Base-by-base conservation (phyloP, 768 basidiomycete species). In the Lactarius trivialis region DNA sequence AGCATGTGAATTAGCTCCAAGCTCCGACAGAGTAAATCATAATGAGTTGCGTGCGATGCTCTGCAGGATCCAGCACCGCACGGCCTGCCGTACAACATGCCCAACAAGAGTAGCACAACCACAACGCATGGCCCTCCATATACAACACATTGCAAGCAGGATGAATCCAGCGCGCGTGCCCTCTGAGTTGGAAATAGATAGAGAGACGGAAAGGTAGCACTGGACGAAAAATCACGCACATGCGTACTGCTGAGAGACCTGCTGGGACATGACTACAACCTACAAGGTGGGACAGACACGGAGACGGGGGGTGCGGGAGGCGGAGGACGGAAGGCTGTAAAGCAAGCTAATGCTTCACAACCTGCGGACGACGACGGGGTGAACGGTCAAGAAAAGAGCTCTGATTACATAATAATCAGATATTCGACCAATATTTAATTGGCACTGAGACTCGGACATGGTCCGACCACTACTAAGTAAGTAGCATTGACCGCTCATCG, bases 341-440 rank as follows among this genome's bases (percentile, higher is more conserved):
- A 88, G 86, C 87, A 89, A 89, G 76, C 76, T 85, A 89, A 89
- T 89, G 87, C 87, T 84, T 89, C 87, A 77, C 70, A 48, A 50
- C 17, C 45, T 48, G 34, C 21, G 9, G 51, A 30, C 41, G 45
- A 52, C 11, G 28, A 24, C 28, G 55, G 24, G 39, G 43, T n/a
- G n/a, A n/a, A 50, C 33, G 9, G 26, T 39, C 41, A 15, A 36
- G 51, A 52, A 32, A 43, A 55, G 30, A 58, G 30, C n/a, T 24
- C 3, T 41, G 45, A 51, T 51, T 51, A 48, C 45, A 24, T 51
- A 51, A 51, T 19, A 28, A 26, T 32, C 17, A 32, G 45, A 48
- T 11, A 48, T 24, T 11, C 11, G 21, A 2, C n/a, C n/a, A 5
- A 12, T 48, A 24, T 48, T 45, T 48, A 48, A 48, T 48, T 24